Base-by-base conservation (phyloP, 2,329 filamentous ascomycete species). In the Xylaria sp. region DNA sequence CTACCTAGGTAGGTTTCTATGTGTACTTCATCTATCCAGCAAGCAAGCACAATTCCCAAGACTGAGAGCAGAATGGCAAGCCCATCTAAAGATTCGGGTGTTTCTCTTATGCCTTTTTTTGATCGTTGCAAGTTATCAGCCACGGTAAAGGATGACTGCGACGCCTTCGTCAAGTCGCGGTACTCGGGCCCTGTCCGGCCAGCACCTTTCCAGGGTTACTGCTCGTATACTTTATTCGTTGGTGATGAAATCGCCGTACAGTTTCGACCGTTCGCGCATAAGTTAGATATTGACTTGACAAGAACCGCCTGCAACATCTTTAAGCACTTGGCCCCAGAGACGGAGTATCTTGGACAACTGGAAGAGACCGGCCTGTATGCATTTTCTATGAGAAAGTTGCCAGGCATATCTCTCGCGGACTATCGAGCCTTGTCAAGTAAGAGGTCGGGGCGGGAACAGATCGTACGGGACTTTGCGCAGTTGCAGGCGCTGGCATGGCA, bases 171-270 rank as follows among this genome's bases (percentile, higher is more conserved):
- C 15, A 68, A 65, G 46, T 61, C 74, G 17, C 72, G 70, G 0
- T 83, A 81, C 58, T 77, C 80, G 0, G 60, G 72, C 3, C 20
- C 42, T n/a, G 74, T 83, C 31, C 69, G 72, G 3, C 77, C 81
- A 2, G 77, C 78, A 7, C 72, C 78, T 6, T 78, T 78, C 5
- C 85, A 87, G 70, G 85, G 85, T 20, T 86, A 84, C 69, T 88
- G 85, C 70, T 87, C 85, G 2, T 83, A 86, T 71, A 87, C 85
- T 0, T 68, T 87, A 6, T 75, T 79, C 28, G 76, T 84, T 17
- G 80, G 80, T 10, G 68, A 76, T 4, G 73, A 79, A n/a, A 73
- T 68, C 13, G 75, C 85, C 56, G 70, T 87, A 4, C 86, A 88
- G 73, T 86, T 87, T 68, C 82, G 86, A 2, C 84, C 85, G 6